A percentile compares a stretch with the other conserved stretches of the same genome.
These are phyloP conservation scores for Colletotrichum sp. DNA, from an alignment of 2,329 filamentous ascomycete species.

Conservation along the genomic window DNA sequence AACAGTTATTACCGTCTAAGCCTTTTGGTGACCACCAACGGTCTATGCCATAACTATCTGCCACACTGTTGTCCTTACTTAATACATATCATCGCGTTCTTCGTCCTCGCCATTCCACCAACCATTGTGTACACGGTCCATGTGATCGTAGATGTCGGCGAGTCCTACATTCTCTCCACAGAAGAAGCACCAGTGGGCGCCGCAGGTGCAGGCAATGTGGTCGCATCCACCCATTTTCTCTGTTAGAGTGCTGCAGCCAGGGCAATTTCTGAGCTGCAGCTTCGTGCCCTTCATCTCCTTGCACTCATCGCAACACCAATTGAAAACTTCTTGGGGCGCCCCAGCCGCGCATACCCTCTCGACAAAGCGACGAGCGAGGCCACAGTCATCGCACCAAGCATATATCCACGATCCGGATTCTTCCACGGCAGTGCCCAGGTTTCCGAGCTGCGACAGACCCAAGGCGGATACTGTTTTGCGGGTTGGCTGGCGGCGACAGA, in stretches of 20 bases:
- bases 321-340: constrained; percentile 36
- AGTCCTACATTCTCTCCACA: constrained; percentile 34
- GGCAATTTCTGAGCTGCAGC: constrained; percentile 35
- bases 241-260: constrained; percentile 39
- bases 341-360: constrained; percentile 50
- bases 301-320: constrained; percentile 50
- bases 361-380: constrained; percentile 43
- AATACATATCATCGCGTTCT: background rate
- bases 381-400: constrained; percentile 51
- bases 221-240: constrained; percentile 42
- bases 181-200: constrained; percentile 45
- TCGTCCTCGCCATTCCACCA: constrained; percentile 26
- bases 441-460: constrained; percentile 41
- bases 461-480: constrained; percentile 40
- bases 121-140: constrained; percentile 36
- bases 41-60: too few relatives aligned
- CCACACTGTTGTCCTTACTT: too few relatives aligned
- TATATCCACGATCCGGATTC: constrained; percentile 50
- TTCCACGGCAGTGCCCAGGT: constrained; percentile 41
- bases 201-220: constrained; percentile 43
- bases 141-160: constrained; percentile 41
- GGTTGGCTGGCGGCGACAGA: constrained; percentile 50
- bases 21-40: too few relatives aligned
- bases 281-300: constrained; percentile 18
- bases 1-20: background rate